Evolutionary conservation across 2,329 filamentous ascomycete species (phyloP).

Genomic region (Penicillium sp.): DNA sequence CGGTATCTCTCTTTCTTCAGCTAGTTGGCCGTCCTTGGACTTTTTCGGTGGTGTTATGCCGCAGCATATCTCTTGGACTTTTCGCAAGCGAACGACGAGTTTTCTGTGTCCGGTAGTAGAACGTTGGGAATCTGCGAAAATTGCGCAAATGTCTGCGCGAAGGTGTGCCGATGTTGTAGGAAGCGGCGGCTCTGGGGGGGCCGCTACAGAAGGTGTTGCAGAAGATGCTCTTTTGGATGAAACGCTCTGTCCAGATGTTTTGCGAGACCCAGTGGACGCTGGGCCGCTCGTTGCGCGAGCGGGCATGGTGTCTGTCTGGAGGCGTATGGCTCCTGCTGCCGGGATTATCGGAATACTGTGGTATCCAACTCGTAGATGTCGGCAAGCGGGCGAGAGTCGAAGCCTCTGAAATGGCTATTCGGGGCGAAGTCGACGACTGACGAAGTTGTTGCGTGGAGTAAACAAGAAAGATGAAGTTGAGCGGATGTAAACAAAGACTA

Average conservation of each 20-base stretch:
- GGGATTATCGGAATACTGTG: neutral
- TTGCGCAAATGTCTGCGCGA: constrained; percentile 66
- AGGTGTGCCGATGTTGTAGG: constrained; percentile 50
- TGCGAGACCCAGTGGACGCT: constrained; percentile 33
- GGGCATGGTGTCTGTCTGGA: constrained; percentile 35
- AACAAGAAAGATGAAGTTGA: constrained; percentile 36
- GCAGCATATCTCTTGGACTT: constrained; percentile 81
- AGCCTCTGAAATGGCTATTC: constrained; percentile 1
- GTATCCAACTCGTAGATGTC: neutral
- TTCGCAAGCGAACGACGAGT: constrained; percentile 78
- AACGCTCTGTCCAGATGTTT: constrained; percentile 61
- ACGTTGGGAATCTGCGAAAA: constrained; percentile 79
- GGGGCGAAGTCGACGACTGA: constrained; percentile 1
- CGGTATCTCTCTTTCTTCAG: constrained; percentile 47
- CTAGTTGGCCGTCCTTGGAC: constrained; percentile 46
- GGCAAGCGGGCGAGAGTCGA: neutral
- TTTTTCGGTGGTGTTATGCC: constrained; percentile 47
- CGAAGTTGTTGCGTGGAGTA: constrained; percentile 20
- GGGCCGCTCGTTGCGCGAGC: constrained; percentile 38
- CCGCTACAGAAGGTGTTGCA: constrained; percentile 34
- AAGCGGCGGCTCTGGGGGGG: constrained; percentile 61
- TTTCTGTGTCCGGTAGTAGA: constrained; percentile 89
- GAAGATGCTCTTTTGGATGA: constrained; percentile 77
- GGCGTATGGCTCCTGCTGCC: neutral
- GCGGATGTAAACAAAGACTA: constrained; percentile 29